Conservation (phyloP, 768 basidiomycete species). For the Mycena leptocephala region DNA sequence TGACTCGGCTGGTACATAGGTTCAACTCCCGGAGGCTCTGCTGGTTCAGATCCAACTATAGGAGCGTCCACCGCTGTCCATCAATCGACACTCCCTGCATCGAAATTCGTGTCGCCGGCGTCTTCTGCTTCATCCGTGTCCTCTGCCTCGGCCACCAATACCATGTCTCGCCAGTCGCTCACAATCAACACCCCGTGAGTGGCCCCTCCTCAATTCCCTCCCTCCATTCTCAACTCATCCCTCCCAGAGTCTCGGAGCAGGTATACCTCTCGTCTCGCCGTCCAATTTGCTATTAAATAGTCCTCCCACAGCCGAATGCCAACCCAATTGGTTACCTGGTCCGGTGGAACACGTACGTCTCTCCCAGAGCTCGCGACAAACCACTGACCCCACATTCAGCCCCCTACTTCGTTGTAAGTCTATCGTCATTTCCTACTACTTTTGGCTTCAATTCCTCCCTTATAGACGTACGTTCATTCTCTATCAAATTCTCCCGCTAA, state of each 20-base stretch:
- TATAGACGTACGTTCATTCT: conserved; percentile 54
- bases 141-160: not conserved
- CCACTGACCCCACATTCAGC: conserved; percentile 51
- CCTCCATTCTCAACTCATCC: too few relatives aligned
- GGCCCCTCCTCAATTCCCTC: too few relatives aligned
- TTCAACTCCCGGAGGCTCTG: not conserved
- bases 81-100: not conserved
- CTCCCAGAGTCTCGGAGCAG: too few relatives aligned
- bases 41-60: not conserved
- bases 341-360: conserved; percentile 68
- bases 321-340: conserved; percentile 71
- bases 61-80: not conserved
- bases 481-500: not conserved
- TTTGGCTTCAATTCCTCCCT: not conserved
- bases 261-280: too few relatives aligned
- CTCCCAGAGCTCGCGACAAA: not conserved
- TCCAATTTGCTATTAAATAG: too few relatives aligned
- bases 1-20: not conserved
- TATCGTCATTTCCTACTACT: not conserved
- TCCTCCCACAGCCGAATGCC: conserved; percentile 60
- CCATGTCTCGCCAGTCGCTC: not conserved
- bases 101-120: too few relatives aligned
- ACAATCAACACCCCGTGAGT: too few relatives aligned
- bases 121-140: too few relatives aligned
- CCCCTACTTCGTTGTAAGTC: conserved; percentile 77